Evolutionary conservation across 495 filamentous ascomycete species (phyloP).

Genomic region (Lentithecium fluviatile): DNA sequence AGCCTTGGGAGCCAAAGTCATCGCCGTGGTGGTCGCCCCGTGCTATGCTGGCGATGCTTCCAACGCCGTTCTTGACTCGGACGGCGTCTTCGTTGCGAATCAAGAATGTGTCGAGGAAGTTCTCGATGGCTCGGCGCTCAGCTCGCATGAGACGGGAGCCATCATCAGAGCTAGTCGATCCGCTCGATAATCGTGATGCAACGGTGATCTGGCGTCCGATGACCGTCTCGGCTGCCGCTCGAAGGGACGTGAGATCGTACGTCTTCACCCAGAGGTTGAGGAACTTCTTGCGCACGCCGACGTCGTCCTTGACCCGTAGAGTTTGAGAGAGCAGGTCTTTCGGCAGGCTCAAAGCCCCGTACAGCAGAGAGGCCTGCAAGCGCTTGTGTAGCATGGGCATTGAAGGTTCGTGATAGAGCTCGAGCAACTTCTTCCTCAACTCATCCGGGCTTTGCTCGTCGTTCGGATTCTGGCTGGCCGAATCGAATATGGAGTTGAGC

Average conservation of each 20-base stretch:
- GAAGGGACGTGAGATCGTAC: constrained; percentile 54
- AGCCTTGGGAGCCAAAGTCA: constrained; percentile 46
- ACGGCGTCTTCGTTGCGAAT: constrained; percentile 58
- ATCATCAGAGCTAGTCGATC: constrained; percentile 30
- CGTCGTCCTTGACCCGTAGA: constrained; percentile 54
- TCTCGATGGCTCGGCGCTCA: constrained; percentile 49
- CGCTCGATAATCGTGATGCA: constrained; percentile 27
- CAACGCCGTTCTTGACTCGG: constrained; percentile 33
- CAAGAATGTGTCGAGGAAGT: constrained; percentile 59
- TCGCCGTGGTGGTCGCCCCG: constrained; percentile 34
- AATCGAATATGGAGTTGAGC: constrained; percentile 56
- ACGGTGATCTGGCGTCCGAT: constrained; percentile 55
- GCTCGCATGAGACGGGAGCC: constrained; percentile 32
- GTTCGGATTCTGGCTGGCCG: constrained; percentile 29
- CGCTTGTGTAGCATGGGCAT: constrained; percentile 58
- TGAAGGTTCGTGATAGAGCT: constrained; percentile 55
- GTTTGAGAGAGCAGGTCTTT: constrained; percentile 51
- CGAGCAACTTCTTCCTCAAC: constrained; percentile 46
- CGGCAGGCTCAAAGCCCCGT: constrained; percentile 59
- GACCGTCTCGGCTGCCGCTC: constrained; percentile 59
- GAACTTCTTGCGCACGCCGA: constrained; percentile 59
- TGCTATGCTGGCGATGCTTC: constrained; percentile 34
- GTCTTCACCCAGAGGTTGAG: constrained; percentile 58
- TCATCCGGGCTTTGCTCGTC: constrained; percentile 29
- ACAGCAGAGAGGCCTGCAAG: constrained; percentile 62